phyloP scores from a whole-genome alignment of 805 yeast species.

The Kurtzmaniella fragi region DNA sequence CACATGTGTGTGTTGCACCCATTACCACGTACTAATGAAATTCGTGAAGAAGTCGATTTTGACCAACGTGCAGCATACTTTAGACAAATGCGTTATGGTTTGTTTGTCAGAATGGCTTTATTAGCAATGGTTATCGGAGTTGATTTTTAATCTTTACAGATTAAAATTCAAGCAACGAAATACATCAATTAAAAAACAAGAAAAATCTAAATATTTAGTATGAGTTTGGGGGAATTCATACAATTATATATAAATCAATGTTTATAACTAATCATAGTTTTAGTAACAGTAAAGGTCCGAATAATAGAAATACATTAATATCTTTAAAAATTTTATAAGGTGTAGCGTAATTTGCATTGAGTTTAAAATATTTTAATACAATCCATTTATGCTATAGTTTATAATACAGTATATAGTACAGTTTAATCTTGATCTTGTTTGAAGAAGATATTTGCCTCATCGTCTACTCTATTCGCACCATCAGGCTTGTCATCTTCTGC shows the following conservation, averaged over 20 bases:
- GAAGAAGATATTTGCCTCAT: constrained; percentile 15
- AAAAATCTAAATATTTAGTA: background rate
- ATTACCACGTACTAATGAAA: constrained; percentile 94
- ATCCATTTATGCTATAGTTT: background rate
- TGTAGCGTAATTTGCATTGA: too few relatives aligned
- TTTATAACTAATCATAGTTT: background rate
- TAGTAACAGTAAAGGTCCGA: background rate
- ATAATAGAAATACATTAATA: background rate
- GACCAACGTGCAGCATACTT: constrained; percentile 99
- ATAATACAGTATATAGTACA: too few relatives aligned
- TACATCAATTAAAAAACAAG: background rate
- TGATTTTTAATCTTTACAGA: constrained; percentile 48
- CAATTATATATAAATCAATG: background rate
- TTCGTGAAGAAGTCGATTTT: constrained; percentile 96
- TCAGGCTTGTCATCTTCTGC: constrained; percentile 3
- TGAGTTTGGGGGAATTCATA: constrained; percentile 5
- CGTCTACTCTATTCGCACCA: constrained; percentile 6
- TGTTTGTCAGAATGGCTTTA: constrained; percentile 97
- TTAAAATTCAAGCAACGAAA: too few relatives aligned
- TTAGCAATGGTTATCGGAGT: constrained; percentile 97
- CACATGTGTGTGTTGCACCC: constrained; percentile 99
- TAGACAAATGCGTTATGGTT: constrained; percentile 98
- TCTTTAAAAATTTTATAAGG: too few relatives aligned
- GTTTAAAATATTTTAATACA: constrained; percentile 1
- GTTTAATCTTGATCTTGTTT: constrained; percentile 7